Conservation (phyloP, 2,329 filamentous ascomycete species). For the Pseudocercospora macadamiae region DNA sequence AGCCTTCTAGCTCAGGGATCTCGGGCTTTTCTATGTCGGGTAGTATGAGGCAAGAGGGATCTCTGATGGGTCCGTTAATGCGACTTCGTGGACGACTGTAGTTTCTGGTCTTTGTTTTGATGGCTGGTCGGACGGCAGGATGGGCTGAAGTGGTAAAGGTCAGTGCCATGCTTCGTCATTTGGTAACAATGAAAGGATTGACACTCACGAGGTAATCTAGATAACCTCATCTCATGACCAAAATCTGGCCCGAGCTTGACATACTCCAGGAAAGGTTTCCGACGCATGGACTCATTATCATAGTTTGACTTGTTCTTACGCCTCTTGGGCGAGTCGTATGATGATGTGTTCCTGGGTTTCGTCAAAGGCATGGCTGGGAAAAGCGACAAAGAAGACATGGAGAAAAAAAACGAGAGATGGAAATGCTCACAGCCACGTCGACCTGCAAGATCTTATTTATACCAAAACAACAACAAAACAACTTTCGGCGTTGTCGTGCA, state of each 20-base stretch:
- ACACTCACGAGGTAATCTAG: not conserved
- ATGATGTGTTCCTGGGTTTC: not conserved
- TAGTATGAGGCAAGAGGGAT: not conserved
- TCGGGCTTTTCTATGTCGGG: not conserved
- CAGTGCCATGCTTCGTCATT: not conserved
- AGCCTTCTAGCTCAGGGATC: not conserved
- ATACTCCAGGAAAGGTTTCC: not conserved
- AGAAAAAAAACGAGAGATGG: not conserved
- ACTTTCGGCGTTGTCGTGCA: not conserved
- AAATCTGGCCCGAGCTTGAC: slow-evolving; percentile 2
- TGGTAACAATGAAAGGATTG: not conserved
- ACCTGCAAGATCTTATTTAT: too few species aligned
- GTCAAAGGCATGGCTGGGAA: not conserved
- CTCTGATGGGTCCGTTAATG: not conserved
- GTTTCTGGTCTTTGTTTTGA: not conserved
- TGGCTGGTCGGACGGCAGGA: not conserved
- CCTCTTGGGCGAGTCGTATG: not conserved
- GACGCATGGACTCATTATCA: not conserved
- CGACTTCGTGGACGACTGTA: not conserved
- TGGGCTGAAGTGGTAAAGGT: not conserved
- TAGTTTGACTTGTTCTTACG: not conserved
- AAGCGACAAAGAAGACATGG: not conserved
- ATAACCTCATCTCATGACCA: not conserved
- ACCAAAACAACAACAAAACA: not conserved
- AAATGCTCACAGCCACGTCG: not conserved